Percentiles rank a stretch among this genome's conserved stretches.
phyloP scores from a whole-genome alignment of 257 asterid genomes.

The Fraxinus americana region DNA sequence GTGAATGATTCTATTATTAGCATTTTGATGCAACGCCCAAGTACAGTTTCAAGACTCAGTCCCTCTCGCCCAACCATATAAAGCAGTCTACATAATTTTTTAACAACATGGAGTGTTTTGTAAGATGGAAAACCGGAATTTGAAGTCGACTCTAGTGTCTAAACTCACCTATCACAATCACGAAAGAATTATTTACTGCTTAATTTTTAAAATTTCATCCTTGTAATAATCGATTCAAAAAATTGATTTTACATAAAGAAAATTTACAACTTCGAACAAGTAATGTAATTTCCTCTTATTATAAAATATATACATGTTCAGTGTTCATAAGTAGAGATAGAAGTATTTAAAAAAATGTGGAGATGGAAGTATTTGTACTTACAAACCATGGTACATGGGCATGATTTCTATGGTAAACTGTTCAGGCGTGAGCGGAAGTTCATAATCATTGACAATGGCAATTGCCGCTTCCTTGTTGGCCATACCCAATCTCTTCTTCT shows the following conservation, averaged over 20 bases:
- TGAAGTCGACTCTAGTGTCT: background rate
- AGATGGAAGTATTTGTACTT: conserved; percentile 30
- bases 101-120: background rate
- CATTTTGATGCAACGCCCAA: background rate
- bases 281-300: no score
- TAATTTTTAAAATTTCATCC: background rate
- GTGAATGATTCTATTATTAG: background rate
- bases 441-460: conserved; percentile 60
- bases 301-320: no score
- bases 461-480: conserved; percentile 49
- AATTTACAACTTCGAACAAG: background rate
- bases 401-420: conserved; percentile 52
- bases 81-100: background rate
- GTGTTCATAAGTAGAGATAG: background rate
- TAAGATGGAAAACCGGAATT: background rate
- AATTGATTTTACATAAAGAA: background rate
- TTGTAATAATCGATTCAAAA: background rate
- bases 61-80: background rate
- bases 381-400: conserved; percentile 81
- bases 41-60: background rate
- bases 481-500: conserved; percentile 70
- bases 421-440: conserved; percentile 74
- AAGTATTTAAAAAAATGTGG: background rate
- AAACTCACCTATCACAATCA: background rate
- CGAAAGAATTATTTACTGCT: background rate